These are phyloP conservation scores for Nothopassalora personata DNA, from an alignment of 2,329 filamentous ascomycete species.

Conservation along the genomic window DNA sequence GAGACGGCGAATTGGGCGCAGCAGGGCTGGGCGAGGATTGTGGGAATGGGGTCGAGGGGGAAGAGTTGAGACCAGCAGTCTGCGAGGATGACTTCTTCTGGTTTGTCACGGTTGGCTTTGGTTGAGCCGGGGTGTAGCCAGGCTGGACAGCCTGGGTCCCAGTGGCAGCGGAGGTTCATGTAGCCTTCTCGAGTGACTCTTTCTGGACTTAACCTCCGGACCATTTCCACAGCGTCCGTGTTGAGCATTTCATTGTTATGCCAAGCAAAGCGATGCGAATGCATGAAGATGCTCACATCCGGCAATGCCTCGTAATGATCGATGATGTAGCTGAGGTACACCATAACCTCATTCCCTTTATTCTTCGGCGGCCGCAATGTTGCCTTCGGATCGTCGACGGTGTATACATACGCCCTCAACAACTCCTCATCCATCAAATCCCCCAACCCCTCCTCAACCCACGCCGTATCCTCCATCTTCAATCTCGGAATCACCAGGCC, in stretches of 20 bases:
- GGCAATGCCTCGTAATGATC: conserved; percentile 57
- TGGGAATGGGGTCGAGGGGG: conserved; percentile 43
- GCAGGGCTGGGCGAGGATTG: conserved; percentile 55
- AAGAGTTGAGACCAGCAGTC: conserved; percentile 46
- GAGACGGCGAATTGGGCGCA: conserved; percentile 61
- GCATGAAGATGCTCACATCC: conserved; percentile 57
- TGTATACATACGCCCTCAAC: conserved; percentile 46
- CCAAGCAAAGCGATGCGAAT: conserved; percentile 55
- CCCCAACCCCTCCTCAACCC: conserved; percentile 51
- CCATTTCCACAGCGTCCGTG: conserved; percentile 41
- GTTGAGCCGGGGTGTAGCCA: conserved; percentile 49
- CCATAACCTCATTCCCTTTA: conserved; percentile 59
- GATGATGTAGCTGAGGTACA: conserved; percentile 58
- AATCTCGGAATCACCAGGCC: conserved; percentile 51
- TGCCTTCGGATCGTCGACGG: conserved; percentile 46
- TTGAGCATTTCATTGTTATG: conserved; percentile 52
- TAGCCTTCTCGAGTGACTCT: conserved; percentile 48
- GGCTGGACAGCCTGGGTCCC: conserved; percentile 51
- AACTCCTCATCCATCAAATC: conserved; percentile 32
- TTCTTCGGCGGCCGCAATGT: conserved; percentile 49
- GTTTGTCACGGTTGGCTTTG: conserved; percentile 33
- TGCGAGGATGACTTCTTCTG: conserved; percentile 42
- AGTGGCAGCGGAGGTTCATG: conserved; percentile 52
- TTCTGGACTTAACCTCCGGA: conserved; percentile 41
- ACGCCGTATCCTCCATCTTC: conserved; percentile 48